These are phyloP conservation scores for Corynespora cassiicola DNA, from an alignment of 2,329 filamentous ascomycete species.

Conservation along the genomic window DNA sequence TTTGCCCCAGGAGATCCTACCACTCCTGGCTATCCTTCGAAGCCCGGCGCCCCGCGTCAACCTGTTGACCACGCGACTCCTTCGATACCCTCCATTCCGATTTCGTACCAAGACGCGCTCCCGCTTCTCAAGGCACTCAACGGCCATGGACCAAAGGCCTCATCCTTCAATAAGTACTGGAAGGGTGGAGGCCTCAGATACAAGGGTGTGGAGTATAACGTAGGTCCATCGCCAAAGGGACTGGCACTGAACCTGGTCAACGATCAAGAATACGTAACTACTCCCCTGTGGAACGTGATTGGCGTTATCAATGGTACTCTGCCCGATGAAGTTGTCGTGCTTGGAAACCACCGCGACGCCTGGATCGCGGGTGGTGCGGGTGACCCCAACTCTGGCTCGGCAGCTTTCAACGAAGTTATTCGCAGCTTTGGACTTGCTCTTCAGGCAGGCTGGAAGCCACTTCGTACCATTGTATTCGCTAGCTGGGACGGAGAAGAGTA, in stretches of 20 bases:
- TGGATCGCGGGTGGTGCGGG: constrained; percentile 87
- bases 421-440: constrained; percentile 76
- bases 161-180: constrained; percentile 77
- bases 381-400: constrained; percentile 84
- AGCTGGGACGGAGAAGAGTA: constrained; percentile 77
- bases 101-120: constrained; percentile 86
- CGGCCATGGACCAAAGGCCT: constrained; percentile 80
- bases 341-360: constrained; percentile 92
- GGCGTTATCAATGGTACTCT: constrained; percentile 89
- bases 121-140: constrained; percentile 91
- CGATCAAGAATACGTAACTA: constrained; percentile 58
- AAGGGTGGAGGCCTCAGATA: constrained; percentile 74
- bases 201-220: constrained; percentile 83
- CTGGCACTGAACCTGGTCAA: constrained; percentile 61
- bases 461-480: constrained; percentile 89
- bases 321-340: constrained; percentile 81
- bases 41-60: constrained; percentile 81
- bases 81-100: constrained; percentile 86
- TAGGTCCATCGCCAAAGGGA: constrained; percentile 79
- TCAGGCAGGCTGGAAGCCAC: constrained; percentile 78
- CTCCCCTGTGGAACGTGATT: constrained; percentile 74
- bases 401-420: constrained; percentile 79
- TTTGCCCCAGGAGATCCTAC: constrained; percentile 77
- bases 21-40: constrained; percentile 91
- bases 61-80: constrained; percentile 75